Evolutionary conservation across 192 early-diverging fungal genomes (phyloP).

Genomic region (Backusella circina): DNA sequence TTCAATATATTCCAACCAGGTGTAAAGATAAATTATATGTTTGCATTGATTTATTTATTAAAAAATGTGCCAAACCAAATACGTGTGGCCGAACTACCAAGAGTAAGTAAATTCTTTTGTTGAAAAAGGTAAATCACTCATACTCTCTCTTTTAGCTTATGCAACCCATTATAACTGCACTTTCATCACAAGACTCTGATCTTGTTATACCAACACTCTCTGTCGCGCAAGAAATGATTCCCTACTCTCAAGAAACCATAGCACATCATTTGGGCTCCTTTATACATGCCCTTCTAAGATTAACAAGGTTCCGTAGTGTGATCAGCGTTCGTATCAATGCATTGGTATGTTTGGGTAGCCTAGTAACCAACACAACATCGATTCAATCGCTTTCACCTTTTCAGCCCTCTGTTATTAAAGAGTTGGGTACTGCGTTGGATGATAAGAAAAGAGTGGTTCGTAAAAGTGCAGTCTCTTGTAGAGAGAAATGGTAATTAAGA

Average conservation of each 20-base stretch:
- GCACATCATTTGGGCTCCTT: slow-evolving; percentile 8
- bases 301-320: slow-evolving; percentile 28
- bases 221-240: slow-evolving; percentile 65
- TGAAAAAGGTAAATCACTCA: background rate
- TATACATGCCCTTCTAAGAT: slow-evolving; percentile 10
- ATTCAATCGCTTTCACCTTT: slow-evolving; percentile 51
- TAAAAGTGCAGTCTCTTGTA: slow-evolving; percentile 78
- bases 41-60: slow-evolving; percentile 77
- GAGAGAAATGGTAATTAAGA: slow-evolving; percentile 77
- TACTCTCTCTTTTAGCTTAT: slow-evolving; percentile 50
- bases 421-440: slow-evolving; percentile 68
- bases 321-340: slow-evolving; percentile 54
- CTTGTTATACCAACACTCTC: slow-evolving; percentile 67
- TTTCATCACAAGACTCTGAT: slow-evolving; percentile 56
- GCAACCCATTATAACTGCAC: slow-evolving; percentile 72
- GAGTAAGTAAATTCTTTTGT: slow-evolving; percentile 33
- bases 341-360: slow-evolving; percentile 56
- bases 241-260: slow-evolving; percentile 50
- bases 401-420: slow-evolving; percentile 57
- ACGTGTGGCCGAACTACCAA: slow-evolving; percentile 63
- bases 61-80: slow-evolving; percentile 77
- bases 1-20: slow-evolving; percentile 14
- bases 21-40: slow-evolving; percentile 66
- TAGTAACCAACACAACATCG: slow-evolving; percentile 53
- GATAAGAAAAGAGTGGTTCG: slow-evolving; percentile 88